Conservation (phyloP, 495 filamentous ascomycete species). For the Annulohypoxylon moriforme region DNA sequence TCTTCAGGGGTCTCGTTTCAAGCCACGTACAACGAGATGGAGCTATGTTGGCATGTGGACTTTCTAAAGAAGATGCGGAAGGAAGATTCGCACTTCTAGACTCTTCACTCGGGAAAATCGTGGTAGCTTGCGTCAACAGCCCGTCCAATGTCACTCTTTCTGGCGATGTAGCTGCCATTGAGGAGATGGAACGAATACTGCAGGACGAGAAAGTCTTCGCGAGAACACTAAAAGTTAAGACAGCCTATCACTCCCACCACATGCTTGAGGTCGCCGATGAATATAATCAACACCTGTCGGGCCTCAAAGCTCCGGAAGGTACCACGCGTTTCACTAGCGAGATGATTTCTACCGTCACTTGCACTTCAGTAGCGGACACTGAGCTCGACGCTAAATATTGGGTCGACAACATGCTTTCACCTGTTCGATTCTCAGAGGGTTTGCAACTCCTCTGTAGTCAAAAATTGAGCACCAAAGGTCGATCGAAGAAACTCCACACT, state of each 20-base stretch:
- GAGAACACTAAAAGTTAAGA: constrained; percentile 47
- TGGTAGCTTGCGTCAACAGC: constrained; percentile 62
- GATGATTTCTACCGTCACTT: constrained; percentile 51
- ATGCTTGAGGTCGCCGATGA: constrained; percentile 50
- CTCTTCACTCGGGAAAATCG: constrained; percentile 3
- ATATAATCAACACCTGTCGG: constrained; percentile 42
- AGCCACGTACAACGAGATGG: constrained; percentile 1
- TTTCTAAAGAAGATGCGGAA: not conserved
- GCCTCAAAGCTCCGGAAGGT: constrained; percentile 4
- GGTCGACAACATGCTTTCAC: constrained; percentile 56
- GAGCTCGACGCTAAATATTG: constrained; percentile 49
- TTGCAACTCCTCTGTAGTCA: not conserved
- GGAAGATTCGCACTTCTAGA: not conserved
- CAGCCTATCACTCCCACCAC: constrained; percentile 56
- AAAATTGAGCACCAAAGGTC: not conserved
- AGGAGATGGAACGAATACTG: constrained; percentile 42
- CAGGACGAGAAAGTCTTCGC: constrained; percentile 54
- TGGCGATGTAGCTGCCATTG: constrained; percentile 49
- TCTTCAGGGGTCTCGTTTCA: constrained; percentile 2
- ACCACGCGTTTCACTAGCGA: not conserved
- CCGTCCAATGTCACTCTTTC: constrained; percentile 57
- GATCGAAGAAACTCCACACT: not conserved
- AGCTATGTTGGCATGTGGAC: not conserved
- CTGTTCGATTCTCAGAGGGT: constrained; percentile 52
- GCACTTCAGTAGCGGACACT: constrained; percentile 2